Percentiles rank a stretch among this genome's conserved stretches.
Evolutionary conservation across 2,329 filamentous ascomycete genomes (phyloP).

Genomic region (Penicillium sp.): DNA sequence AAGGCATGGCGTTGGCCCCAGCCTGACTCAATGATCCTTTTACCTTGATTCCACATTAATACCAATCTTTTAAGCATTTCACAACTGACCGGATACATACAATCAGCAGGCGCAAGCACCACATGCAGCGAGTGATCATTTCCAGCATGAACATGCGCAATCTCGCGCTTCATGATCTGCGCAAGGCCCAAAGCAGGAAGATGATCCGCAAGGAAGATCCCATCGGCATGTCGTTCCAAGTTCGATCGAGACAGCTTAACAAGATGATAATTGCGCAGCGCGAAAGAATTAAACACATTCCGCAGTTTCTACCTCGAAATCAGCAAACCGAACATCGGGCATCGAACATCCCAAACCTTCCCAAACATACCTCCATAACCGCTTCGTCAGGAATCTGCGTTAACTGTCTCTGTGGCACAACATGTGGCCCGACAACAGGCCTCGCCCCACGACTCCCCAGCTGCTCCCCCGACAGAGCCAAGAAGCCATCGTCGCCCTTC

Average conservation of each 20-base stretch:
- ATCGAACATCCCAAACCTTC: background rate
- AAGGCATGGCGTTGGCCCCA: conserved; percentile 72
- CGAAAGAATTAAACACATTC: conserved; percentile 24
- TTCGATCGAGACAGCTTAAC: conserved; percentile 28
- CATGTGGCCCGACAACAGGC: conserved; percentile 30
- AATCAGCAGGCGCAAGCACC: conserved; percentile 76
- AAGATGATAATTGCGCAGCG: conserved; percentile 28
- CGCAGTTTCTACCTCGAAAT: conserved; percentile 27
- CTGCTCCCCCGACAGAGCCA: conserved; percentile 19
- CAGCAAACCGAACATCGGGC: background rate
- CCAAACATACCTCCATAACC: conserved; percentile 26
- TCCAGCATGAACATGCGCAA: conserved; percentile 75
- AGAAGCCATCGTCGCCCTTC: conserved; percentile 19
- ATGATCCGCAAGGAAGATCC: conserved; percentile 28
- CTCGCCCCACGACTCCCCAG: conserved; percentile 17
- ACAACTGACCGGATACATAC: conserved; percentile 33
- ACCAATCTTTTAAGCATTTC: background rate
- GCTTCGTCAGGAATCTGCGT: conserved; percentile 25
- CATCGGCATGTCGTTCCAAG: conserved; percentile 28
- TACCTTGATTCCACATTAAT: conserved; percentile 32
- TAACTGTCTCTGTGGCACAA: conserved; percentile 33
- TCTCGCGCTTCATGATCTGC: conserved; percentile 61
- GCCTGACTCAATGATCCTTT: conserved; percentile 68
- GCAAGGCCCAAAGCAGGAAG: conserved; percentile 21
- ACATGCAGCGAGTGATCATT: conserved; percentile 74